Base-by-base conservation (phyloP, 1,284 basidiomycete genomes). In the Irpex sp. region DNA sequence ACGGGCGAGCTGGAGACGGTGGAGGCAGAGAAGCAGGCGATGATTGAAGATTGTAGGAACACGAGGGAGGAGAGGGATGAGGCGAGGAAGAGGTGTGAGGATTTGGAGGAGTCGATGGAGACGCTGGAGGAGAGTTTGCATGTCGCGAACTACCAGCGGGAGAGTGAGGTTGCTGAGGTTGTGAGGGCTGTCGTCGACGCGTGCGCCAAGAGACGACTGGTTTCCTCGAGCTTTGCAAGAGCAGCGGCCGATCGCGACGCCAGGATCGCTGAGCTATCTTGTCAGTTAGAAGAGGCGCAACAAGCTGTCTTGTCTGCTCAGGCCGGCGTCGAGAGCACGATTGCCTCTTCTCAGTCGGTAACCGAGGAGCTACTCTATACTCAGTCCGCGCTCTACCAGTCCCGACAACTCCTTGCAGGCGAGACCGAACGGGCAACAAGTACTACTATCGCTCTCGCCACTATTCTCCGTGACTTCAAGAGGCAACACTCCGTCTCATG, bases 11-110 rank as follows among this genome's bases (percentile, higher is more conserved):
- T 90, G 63, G 90, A 90, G 67, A 80, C 81, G 58, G 74, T 85
- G 60, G 77, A 75, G 36, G 79, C 82, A 2, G 81, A 90, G 75
- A 89, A 87, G 70, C 82, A 82, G 56, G 86, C 88, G 3, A 90
- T 91, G 87, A 82, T 92, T 0, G 88, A 91, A 65, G 90, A 91
- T 68, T 91, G 90, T 67, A 84, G 84, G 10, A 84, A 85, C 61
- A 87, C 88, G 4, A 78, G 89, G 58, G 85, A 87, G 62, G 80
- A 86, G 23, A 79, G 90, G 54, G 85, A 91, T 69, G 78, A 79
- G 18, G 85, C 88, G 4, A 69, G 85, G 58, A 69, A 70, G 60
- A 70, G 68, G 66, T 68, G 73, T 51, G 80, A 81, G 58, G 69
- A 69, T 49, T 67, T 76, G 6, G 81, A 82, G 62, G 73, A 78